Evolutionary conservation across 2,329 filamentous ascomycete genomes (phyloP), one percentile per base, ranked within the genome.

Genomic region (Cytospora piceicola): DNA sequence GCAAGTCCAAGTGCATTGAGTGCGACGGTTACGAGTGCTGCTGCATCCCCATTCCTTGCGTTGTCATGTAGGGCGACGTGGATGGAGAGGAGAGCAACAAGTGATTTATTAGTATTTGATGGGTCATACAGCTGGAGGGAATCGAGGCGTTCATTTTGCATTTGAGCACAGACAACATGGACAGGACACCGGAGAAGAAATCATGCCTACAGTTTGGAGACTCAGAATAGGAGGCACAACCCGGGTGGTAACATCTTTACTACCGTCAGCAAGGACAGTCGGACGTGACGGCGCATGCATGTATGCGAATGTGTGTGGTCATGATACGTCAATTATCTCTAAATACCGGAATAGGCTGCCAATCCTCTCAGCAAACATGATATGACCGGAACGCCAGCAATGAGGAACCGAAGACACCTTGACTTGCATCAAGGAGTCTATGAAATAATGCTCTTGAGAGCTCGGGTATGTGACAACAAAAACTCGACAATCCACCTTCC

Each of bases 1-100:
- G 76, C 52, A 79, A 80, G 72, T 81, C 81, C 2, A 79, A 78
- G 65, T 85, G 82, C 71, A 76, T 84, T 67, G 78, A 83, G 70
- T 84, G 82, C 69, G 82, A 80, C 68, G 82, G 79, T 46, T 81
- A 77, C 69, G 77, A 83, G 59, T 86, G 83, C 73, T 86, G 83
- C 73, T 86, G 83, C 72, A 83, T 86, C 66, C 80, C 80, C 0
- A 79, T 80, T 62, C 82, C 81, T 27, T 86, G 83, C 69, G 78
- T 76, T 11, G 78, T 85, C 46, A 80, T 85, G 78, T 85, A 72
- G 77, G 1, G 8, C 4, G 27, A 5, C 24, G 24, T 29, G 11
- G 29, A 49, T 17, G 15, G 17, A 24, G 12, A n/a, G 39, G 20
- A n/a, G 15, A 42, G 39, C 20, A 9, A 42, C 11, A 17, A 39